Evolutionary conservation across 73 alveolate species (phyloP).

Genomic region (Paramecium primaurelia): DNA sequence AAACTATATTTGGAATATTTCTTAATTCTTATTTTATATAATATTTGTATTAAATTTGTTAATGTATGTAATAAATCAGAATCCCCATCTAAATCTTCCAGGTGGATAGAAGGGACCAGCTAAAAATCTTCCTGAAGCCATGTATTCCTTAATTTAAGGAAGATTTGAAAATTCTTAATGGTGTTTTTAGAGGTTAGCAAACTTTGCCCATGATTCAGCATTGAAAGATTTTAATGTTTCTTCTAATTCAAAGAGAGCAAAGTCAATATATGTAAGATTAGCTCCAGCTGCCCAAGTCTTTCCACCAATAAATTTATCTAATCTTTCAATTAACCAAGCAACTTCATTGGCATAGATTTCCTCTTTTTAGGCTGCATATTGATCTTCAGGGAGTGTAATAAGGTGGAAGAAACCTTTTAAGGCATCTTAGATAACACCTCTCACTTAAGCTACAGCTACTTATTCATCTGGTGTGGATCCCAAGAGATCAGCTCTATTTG

Average conservation of each 20-base stretch:
- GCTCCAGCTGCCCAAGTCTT: slow-evolving; percentile 54
- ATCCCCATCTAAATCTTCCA: slow-evolving; percentile 23
- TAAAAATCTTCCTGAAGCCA: not conserved
- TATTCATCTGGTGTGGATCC: slow-evolving; percentile 54
- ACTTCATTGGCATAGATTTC: not conserved
- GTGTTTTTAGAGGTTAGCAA: not conserved
- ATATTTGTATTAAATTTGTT: not conserved
- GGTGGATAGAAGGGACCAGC: slow-evolving; percentile 20
- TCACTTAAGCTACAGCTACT: not conserved
- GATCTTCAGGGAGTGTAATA: not conserved
- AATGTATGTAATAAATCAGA: not conserved
- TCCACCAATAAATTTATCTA: slow-evolving; percentile 27
- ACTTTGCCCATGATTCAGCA: not conserved
- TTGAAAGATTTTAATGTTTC: slow-evolving; percentile 32
- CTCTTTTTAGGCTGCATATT: not conserved
- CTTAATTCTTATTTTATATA: not conserved
- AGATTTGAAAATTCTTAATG: not conserved
- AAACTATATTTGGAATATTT: not conserved
- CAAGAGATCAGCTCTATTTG: slow-evolving; percentile 32
- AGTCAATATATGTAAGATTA: slow-evolving; percentile 23
- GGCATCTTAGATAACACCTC: slow-evolving; percentile 54
- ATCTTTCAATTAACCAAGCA: not conserved
- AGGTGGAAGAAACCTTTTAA: not conserved
- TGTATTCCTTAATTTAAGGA: not conserved
- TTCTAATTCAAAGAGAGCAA: slow-evolving; percentile 16